Conservation (phyloP, 225 moss, liverwort and hornwort genomes). For the Pleurozium schreberi region DNA sequence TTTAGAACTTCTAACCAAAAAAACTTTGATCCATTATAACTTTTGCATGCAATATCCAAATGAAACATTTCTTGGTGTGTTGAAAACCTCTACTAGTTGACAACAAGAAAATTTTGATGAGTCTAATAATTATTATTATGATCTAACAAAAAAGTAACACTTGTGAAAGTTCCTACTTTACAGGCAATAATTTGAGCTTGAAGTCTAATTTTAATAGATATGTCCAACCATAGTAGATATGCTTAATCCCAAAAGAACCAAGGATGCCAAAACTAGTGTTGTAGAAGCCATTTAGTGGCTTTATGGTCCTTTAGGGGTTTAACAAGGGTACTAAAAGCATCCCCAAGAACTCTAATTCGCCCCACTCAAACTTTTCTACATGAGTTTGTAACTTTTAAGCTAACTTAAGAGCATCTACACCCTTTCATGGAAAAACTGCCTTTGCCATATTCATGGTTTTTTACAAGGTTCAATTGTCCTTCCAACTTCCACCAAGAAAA, state of each 20-base stretch:
- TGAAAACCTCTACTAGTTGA: not conserved
- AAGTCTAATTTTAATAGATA: not conserved
- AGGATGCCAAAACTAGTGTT: too few relatives aligned
- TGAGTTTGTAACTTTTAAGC: not conserved
- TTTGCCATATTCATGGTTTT: not conserved
- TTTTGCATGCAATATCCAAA: too few relatives aligned
- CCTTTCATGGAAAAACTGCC: not conserved
- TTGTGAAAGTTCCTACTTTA: not conserved
- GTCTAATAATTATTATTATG: too few relatives aligned
- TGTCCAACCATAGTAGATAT: not conserved
- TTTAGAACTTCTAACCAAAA: too few relatives aligned
- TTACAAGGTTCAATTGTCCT: not conserved
- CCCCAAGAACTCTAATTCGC: not conserved
- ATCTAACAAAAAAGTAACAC: fast-evolving
- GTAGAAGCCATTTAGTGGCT: too few relatives aligned
- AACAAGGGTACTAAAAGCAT: not conserved
- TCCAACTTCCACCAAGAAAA: not conserved
- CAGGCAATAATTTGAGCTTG: not conserved
- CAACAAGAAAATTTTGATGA: too few relatives aligned
- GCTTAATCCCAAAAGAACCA: too few relatives aligned
- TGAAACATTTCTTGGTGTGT: not conserved
- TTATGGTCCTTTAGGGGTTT: too few relatives aligned
- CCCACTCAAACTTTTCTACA: not conserved
- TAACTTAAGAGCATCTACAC: not conserved
- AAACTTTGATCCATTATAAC: too few relatives aligned